phyloP scores from a whole-genome alignment of 768 basidiomycete genomes.

The Lentinula edodes region DNA sequence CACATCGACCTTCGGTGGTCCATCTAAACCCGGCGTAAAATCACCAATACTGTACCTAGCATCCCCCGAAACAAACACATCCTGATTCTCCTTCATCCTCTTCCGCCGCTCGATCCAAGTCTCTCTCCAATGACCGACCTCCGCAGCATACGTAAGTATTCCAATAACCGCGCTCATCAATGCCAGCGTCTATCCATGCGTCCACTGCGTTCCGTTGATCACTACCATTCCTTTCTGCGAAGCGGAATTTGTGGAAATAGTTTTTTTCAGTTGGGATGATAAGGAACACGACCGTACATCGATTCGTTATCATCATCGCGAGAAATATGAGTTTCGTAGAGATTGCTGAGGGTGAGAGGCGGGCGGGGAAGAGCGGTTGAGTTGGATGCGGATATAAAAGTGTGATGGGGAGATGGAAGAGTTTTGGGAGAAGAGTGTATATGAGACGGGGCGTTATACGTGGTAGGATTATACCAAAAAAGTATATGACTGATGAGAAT shows the following conservation, averaged over 20 bases:
- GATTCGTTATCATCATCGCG: neutral
- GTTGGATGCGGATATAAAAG: neutral
- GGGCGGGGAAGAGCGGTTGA: neutral
- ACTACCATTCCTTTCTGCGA: neutral
- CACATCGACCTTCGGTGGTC: too few relatives aligned
- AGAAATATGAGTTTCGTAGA: neutral
- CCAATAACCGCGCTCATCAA: neutral
- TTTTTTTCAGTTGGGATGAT: neutral
- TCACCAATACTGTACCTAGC: too few relatives aligned
- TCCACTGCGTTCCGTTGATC: neutral
- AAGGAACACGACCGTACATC: neutral
- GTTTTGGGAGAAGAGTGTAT: neutral
- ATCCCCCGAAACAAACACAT: too few relatives aligned
- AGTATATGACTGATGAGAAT: neutral
- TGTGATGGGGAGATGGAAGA: neutral
- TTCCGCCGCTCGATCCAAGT: neutral
- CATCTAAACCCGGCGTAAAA: too few relatives aligned
- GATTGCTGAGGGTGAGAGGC: neutral
- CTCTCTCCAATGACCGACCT: neutral
- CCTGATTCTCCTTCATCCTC: neutral
- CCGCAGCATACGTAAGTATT: neutral
- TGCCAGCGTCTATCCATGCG: neutral
- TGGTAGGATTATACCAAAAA: neutral
- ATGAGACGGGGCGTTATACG: neutral
- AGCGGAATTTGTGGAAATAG: neutral